Conservation (phyloP, 2,329 filamentous ascomycete genomes). For the Xylariaceae sp. region DNA sequence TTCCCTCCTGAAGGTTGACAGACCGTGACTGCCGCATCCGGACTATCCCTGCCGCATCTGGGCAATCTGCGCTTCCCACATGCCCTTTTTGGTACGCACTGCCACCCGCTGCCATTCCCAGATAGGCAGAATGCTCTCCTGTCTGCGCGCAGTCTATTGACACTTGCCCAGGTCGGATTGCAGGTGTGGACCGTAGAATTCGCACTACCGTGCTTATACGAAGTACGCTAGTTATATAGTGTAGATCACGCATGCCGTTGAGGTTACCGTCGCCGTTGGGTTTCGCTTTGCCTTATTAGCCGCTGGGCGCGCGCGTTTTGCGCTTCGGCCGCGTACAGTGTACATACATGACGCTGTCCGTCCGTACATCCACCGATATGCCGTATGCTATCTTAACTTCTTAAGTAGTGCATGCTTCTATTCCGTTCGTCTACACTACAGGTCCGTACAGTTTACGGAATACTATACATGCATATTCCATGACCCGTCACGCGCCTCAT, state of each 20-base stretch:
- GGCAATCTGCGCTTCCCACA: too few species aligned
- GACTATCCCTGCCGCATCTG: background rate
- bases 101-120: background rate
- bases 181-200: too few species aligned
- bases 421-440: background rate
- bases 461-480: too few species aligned
- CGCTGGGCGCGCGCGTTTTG: background rate
- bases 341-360: background rate
- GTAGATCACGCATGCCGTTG: background rate
- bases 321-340: background rate
- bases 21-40: background rate
- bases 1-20: background rate
- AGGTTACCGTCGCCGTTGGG: background rate
- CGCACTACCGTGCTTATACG: too few species aligned
- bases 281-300: background rate
- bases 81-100: background rate
- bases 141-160: too few species aligned
- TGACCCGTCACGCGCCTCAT: too few species aligned
- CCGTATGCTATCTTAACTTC: background rate
- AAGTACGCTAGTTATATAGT: background rate
- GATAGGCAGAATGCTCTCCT: background rate
- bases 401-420: too few species aligned
- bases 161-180: too few species aligned
- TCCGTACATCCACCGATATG: background rate
- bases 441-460: too few species aligned